phyloP scores from a whole-genome alignment of 1,139 yeast genomes.

The Yamadazyma epiphylla region DNA sequence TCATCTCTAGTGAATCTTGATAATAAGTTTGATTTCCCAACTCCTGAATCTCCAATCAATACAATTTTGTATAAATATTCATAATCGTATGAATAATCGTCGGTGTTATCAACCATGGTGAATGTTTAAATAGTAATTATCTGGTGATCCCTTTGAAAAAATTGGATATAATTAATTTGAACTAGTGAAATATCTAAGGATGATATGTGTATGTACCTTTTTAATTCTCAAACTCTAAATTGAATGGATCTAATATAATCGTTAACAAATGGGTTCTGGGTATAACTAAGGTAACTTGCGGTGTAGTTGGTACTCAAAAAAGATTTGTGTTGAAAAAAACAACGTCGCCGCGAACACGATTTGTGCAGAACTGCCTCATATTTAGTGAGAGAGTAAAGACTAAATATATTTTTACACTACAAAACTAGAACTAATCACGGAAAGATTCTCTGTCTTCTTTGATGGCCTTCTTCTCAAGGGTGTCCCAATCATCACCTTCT shows the following conservation, averaged over 20 bases:
- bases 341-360: too few species aligned
- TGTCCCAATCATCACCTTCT: conserved; percentile 75
- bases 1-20: conserved; percentile 95
- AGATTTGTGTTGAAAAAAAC: too few species aligned
- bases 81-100: conserved; percentile 87
- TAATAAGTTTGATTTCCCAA: conserved; percentile 90
- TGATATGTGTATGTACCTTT: too few species aligned
- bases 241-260: too few species aligned
- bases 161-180: neutral
- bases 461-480: conserved; percentile 68
- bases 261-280: too few species aligned
- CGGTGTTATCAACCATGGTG: conserved; percentile 44
- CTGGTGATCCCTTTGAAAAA: neutral
- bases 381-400: too few species aligned
- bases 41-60: conserved; percentile 96
- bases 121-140: neutral
- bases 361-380: too few species aligned
- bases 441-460: conserved; percentile 35
- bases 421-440: conserved; percentile 16
- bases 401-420: too few species aligned
- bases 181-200: too few species aligned
- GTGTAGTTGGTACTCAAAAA: too few species aligned
- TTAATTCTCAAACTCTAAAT: too few species aligned
- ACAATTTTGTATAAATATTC: conserved; percentile 95
- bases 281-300: too few species aligned